Percentiles rank a stretch among this genome's conserved stretches.
phyloP scores from a whole-genome alignment of 805 yeast species.

The Yamadazyma phyllophila region DNA sequence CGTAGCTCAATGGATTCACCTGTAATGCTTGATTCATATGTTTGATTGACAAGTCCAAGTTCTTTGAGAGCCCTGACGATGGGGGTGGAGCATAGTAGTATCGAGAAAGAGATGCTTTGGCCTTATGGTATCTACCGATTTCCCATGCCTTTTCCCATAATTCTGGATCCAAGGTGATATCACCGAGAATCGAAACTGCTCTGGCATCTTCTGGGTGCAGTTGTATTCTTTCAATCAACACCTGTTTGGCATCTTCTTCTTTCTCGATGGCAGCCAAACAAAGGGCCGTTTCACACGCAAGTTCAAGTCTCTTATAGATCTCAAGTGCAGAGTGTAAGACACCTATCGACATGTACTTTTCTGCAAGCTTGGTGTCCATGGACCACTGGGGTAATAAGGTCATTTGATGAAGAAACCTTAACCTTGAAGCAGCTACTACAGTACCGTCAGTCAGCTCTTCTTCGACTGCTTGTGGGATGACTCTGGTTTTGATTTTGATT shows the following conservation, averaged over 20 bases:
- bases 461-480: constrained; percentile 46
- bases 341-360: constrained; percentile 81
- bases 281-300: constrained; percentile 81
- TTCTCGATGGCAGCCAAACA: constrained; percentile 87
- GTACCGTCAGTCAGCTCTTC: constrained; percentile 24
- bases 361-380: constrained; percentile 80
- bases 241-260: constrained; percentile 59
- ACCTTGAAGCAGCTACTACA: constrained; percentile 49
- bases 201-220: constrained; percentile 74
- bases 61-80: constrained; percentile 48
- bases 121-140: constrained; percentile 74
- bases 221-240: constrained; percentile 54
- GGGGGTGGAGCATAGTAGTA: constrained; percentile 67
- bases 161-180: constrained; percentile 69
- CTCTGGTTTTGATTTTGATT: constrained; percentile 54
- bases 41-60: constrained; percentile 52
- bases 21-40: constrained; percentile 75
- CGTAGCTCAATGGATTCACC: constrained; percentile 69
- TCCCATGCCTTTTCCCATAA: constrained; percentile 89
- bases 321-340: constrained; percentile 83
- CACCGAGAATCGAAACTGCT: constrained; percentile 82
- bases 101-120: constrained; percentile 78
- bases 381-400: constrained; percentile 83
- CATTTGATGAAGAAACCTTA: constrained; percentile 68
- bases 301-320: constrained; percentile 73